Percentiles rank a stretch among this genome's conserved stretches.
These are phyloP conservation scores for Sporothrix sp. DNA, from an alignment of 2,329 filamentous ascomycete genomes.

Conservation along the genomic window DNA sequence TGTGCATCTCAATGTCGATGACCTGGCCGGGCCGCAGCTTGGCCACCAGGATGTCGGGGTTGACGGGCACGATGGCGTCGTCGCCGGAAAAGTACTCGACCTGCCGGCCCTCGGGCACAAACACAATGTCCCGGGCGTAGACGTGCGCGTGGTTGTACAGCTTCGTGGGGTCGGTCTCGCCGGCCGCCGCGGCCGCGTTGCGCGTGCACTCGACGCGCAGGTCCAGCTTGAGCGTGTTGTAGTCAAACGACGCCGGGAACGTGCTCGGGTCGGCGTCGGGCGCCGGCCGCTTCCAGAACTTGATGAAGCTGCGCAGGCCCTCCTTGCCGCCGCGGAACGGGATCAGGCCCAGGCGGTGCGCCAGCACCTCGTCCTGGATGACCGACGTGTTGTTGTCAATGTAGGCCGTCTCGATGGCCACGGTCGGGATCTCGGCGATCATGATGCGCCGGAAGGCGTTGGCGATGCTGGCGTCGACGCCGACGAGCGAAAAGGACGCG, in stretches of 20 bases:
- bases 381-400: constrained; percentile 95
- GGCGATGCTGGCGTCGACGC: constrained; percentile 83
- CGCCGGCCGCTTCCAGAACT: constrained; percentile 65
- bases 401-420: constrained; percentile 90
- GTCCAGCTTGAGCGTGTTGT: constrained; percentile 75
- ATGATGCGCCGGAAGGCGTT: constrained; percentile 97
- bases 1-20: constrained; percentile 81
- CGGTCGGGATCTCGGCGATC: constrained; percentile 84
- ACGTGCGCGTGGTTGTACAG: constrained; percentile 80
- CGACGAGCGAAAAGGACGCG: constrained; percentile 81
- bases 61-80: constrained; percentile 61
- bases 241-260: constrained; percentile 55
- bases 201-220: constrained; percentile 73
- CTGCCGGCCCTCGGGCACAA: constrained; percentile 67
- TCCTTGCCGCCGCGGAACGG: constrained; percentile 73
- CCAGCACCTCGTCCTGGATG: constrained; percentile 93
- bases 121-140: constrained; percentile 69
- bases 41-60: constrained; percentile 88
- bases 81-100: constrained; percentile 56
- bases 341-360: constrained; percentile 80
- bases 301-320: constrained; percentile 67
- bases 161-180: constrained; percentile 71
- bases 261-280: constrained; percentile 43
- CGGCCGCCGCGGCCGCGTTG: constrained; percentile 59
- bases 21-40: constrained; percentile 88